phyloP scores from a whole-genome alignment of 768 basidiomycete genomes.

The Mrakia gelida region DNA sequence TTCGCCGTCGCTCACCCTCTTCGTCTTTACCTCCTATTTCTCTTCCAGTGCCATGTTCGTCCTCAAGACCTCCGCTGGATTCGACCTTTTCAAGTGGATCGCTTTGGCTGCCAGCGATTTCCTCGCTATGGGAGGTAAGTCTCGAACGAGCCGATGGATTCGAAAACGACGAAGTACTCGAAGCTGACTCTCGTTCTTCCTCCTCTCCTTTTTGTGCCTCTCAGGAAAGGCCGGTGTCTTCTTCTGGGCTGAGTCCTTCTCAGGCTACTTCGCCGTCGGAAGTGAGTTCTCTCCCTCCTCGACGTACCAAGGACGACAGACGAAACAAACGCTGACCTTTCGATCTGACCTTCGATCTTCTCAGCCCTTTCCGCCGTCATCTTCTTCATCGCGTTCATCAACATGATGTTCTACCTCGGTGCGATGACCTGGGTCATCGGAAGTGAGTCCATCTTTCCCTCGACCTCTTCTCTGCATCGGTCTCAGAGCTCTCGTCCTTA shows the following conservation, averaged over 20 bases:
- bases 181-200: too few relatives aligned
- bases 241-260: constrained; percentile 49
- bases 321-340: not conserved
- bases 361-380: constrained; percentile 65
- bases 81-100: constrained; percentile 70
- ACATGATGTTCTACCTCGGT: constrained; percentile 64
- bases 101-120: constrained; percentile 49
- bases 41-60: constrained; percentile 87
- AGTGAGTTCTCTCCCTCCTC: constrained; percentile 49
- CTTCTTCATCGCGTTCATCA: constrained; percentile 89
- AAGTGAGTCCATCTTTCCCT: not conserved
- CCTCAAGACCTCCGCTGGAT: constrained; percentile 76
- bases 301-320: not conserved
- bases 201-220: too few relatives aligned
- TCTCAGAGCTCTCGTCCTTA: too few relatives aligned
- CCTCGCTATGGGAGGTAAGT: constrained; percentile 51
- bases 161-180: too few relatives aligned
- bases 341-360: not conserved
- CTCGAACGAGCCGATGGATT: too few relatives aligned
- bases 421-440: constrained; percentile 58
- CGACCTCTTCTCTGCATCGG: not conserved
- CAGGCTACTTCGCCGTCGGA: constrained; percentile 31
- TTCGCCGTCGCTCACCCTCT: not conserved
- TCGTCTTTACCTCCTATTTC: constrained; percentile 55
- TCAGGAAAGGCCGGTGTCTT: constrained; percentile 63